phyloP scores from a whole-genome alignment of 2,329 filamentous ascomycete genomes.

The Alternaria viburni region DNA sequence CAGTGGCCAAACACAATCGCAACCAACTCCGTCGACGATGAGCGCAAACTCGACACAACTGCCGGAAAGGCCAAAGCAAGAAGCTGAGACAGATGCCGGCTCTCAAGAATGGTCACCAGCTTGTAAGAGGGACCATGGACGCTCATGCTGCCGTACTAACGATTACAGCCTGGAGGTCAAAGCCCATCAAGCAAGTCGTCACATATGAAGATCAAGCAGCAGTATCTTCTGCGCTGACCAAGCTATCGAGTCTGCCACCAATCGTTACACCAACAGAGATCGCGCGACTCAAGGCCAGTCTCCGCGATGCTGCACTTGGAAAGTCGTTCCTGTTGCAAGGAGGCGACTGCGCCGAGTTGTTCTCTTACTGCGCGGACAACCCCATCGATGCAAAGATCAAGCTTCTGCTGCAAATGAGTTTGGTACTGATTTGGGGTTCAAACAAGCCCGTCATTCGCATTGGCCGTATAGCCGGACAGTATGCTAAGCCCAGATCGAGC shows the following conservation, averaged over 20 bases:
- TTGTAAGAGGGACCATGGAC: slow-evolving; percentile 33
- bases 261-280: slow-evolving; percentile 84
- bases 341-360: slow-evolving; percentile 95
- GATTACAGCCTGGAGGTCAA: slow-evolving; percentile 71
- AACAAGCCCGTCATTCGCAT: slow-evolving; percentile 88
- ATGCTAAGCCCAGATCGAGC: slow-evolving; percentile 91
- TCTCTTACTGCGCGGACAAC: slow-evolving; percentile 89
- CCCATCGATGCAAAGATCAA: slow-evolving; percentile 97
- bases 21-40: background rate
- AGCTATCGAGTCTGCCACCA: slow-evolving; percentile 74
- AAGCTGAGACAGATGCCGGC: slow-evolving; percentile 4
- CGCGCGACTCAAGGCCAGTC: slow-evolving; percentile 74
- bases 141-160: slow-evolving; percentile 13
- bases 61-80: slow-evolving; percentile 5
- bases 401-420: slow-evolving; percentile 92
- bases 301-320: slow-evolving; percentile 86
- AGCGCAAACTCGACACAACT: background rate
- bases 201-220: slow-evolving; percentile 68
- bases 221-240: slow-evolving; percentile 65
- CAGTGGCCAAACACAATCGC: slow-evolving; percentile 3
- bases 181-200: slow-evolving; percentile 79
- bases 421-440: slow-evolving; percentile 89
- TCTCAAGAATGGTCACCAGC: slow-evolving; percentile 48
- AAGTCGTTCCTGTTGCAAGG: slow-evolving; percentile 95
- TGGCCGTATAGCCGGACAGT: slow-evolving; percentile 95